Evolutionary conservation across 2,329 filamentous ascomycete genomes (phyloP), one percentile per base, ranked within the genome.

Genomic region (Alternaria brassicae): DNA sequence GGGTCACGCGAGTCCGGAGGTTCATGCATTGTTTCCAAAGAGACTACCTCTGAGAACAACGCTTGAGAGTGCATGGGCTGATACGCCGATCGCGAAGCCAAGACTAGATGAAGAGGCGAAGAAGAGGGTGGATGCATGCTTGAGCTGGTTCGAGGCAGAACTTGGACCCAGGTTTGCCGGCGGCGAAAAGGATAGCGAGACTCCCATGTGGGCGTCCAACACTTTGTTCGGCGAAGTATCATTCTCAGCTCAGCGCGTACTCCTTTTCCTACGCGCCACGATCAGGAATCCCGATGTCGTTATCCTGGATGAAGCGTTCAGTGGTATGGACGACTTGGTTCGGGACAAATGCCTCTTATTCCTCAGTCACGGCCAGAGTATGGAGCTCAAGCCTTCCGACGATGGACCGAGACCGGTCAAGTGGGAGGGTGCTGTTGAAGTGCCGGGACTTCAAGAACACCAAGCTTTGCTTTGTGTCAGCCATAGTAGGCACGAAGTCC

Each of bases 401-500:
- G 54, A 63, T 5, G 74, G 73, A 0, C 69, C 64, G 1, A 63
- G 41, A n/a, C 69, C 70, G 15, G 60, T 72, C 3, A 80, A 85
- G 12, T 87, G 83, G 58, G 78, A 83, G 10, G 84, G 81, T 0
- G 72, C 75, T 2, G 81, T 87, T 1, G 81, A 78, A 21, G 79
- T 94, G 4, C 72, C 71, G 1, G 92, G 92, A 0, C 78, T 97
- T 56, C 83, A 84, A 2, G 81, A 87, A 0, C 77, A 86, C 21
- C 94, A 98, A 78, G 93, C 93, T 0, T 80, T 99, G 53, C 85
- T 98, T n/a, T 92, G 93, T 64, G 94, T 98, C 60, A 95, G 92
- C 61, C 95, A 99, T 79, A 84, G 94, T 61, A 89, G 88, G 62
- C 93, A 97, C 70, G 95, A 99, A 77, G 91, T 98, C 9, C 95